Percentiles rank a stretch among this genome's conserved stretches.
phyloP scores from a whole-genome alignment of 495 filamentous ascomycete genomes.

The Viridothelium virens region DNA sequence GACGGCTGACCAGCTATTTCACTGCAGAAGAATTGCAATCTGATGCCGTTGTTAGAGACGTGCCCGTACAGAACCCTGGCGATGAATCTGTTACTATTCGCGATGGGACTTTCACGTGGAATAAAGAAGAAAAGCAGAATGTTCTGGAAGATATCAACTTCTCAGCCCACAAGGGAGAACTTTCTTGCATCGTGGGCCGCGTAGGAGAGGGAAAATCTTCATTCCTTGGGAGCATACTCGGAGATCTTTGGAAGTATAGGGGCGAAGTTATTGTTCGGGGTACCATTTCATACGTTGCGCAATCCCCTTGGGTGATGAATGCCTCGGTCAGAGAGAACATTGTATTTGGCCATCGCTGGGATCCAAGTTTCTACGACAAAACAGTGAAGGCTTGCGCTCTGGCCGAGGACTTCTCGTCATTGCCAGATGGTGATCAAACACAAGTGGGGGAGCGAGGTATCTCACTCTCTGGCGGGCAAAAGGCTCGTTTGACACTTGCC shows the following conservation, averaged over 20 bases:
- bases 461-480: conserved; percentile 93
- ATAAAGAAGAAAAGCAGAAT: conserved; percentile 57
- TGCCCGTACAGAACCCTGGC: conserved; percentile 59
- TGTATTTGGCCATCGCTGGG: conserved; percentile 90
- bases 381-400: conserved; percentile 93
- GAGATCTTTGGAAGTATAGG: conserved; percentile 82
- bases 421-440: conserved; percentile 94
- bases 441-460: conserved; percentile 97
- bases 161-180: conserved; percentile 78
- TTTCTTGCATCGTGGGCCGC: conserved; percentile 88
- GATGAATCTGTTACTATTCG: conserved; percentile 78
- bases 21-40: conserved; percentile 81
- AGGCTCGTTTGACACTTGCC: conserved; percentile 88
- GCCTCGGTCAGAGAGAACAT: conserved; percentile 95
- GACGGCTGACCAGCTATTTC: conserved; percentile 77
- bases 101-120: conserved; percentile 91
- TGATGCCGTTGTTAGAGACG: conserved; percentile 66
- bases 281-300: conserved; percentile 79
- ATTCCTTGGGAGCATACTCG: conserved; percentile 75
- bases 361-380: conserved; percentile 88
- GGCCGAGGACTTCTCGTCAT: conserved; percentile 77
- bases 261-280: conserved; percentile 80
- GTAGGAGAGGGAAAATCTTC: conserved; percentile 95
- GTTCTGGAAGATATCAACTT: conserved; percentile 74
- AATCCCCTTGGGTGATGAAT: conserved; percentile 96